A percentile compares a stretch with the other conserved stretches of the same genome.
Evolutionary conservation across 345 rosid genomes (phyloP).

Genomic region (Citrus sp.): DNA sequence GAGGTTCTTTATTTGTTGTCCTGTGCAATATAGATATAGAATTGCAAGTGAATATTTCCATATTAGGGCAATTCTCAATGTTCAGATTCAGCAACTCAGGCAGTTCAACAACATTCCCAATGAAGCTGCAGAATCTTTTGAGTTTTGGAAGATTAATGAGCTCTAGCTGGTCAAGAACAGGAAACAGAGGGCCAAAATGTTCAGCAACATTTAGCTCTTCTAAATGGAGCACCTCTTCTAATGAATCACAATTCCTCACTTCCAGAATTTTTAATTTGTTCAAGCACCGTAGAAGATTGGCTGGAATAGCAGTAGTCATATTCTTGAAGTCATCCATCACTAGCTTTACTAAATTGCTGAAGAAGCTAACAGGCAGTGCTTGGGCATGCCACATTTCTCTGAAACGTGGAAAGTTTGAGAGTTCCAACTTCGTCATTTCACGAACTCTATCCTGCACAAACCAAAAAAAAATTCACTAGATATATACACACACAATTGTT

Average conservation of each 20-base stretch:
- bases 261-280: background rate
- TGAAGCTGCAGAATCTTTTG: background rate
- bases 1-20: background rate
- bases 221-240: conserved; percentile 14
- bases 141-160: background rate
- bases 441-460: background rate
- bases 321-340: background rate
- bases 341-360: conserved; percentile 1
- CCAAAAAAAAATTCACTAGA: too few relatives aligned
- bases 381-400: conserved; percentile 8
- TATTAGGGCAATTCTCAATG: background rate
- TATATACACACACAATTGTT: too few relatives aligned
- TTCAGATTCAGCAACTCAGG: background rate
- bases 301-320: background rate
- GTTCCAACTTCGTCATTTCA: background rate
- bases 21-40: background rate
- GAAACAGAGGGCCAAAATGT: too few relatives aligned
- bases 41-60: conserved; percentile 3
- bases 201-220: background rate
- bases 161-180: too few relatives aligned
- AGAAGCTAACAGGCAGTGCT: background rate
- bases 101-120: background rate
- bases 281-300: background rate
- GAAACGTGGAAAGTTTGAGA: background rate
- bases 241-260: background rate